These are phyloP conservation scores for Syzygium syzygioides DNA, from an alignment of 441 rosid species.

Conservation along the genomic window DNA sequence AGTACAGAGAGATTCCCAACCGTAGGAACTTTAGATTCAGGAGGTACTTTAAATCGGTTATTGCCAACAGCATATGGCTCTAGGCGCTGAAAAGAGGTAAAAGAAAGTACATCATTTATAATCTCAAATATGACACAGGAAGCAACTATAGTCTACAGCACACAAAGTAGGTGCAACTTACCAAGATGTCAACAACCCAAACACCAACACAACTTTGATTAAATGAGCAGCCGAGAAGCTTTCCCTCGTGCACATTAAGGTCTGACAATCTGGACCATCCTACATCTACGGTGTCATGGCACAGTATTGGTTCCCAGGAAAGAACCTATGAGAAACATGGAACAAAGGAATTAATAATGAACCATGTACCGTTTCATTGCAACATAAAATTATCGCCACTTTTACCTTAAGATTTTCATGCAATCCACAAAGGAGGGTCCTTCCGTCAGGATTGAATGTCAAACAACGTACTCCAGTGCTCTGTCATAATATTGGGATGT, in stretches of 20 bases:
- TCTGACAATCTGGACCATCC: constrained; percentile 98
- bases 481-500: constrained; percentile 23
- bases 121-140: constrained; percentile 1
- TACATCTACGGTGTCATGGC: constrained; percentile 90
- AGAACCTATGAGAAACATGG: constrained; percentile 48
- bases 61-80: constrained; percentile 59
- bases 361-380: not conserved
- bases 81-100: constrained; percentile 40
- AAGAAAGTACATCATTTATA: constrained; percentile 9
- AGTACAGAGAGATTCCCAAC: constrained; percentile 45
- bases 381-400: not conserved
- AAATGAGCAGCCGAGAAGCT: constrained; percentile 97
- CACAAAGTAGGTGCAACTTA: constrained; percentile 24
- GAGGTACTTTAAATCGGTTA: constrained; percentile 38
- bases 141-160: constrained; percentile 11
- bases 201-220: constrained; percentile 98
- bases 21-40: constrained; percentile 50
- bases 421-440: constrained; percentile 92
- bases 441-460: constrained; percentile 94
- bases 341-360: not conserved
- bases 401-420: constrained; percentile 89
- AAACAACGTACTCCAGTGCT: constrained; percentile 89
- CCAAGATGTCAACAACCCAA: constrained; percentile 99
- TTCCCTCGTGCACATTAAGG: constrained; percentile 93
- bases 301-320: constrained; percentile 97